Base-by-base conservation (phyloP, 805 yeast species). In the Suhomyces prunicola region DNA sequence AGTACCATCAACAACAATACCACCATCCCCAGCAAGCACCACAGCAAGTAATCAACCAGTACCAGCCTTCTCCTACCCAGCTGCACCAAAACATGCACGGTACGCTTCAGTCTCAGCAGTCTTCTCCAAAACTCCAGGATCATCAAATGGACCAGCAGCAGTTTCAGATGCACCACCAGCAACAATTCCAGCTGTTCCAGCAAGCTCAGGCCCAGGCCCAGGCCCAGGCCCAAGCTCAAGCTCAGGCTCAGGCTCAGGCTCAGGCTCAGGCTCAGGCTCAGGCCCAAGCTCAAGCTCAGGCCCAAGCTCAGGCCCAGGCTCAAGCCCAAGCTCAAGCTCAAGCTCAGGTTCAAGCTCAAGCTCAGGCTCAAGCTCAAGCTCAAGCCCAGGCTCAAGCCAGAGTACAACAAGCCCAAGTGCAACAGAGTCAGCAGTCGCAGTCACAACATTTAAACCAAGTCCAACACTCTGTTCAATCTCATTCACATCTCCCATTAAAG, bases 271-370 rank as follows among this genome's bases (percentile, higher is more conserved):
- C 47, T 6, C 47, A 44, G 15, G 47, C 47, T 1, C 47, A 44
- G 27, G 47, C 47, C 50, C 51, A 52, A 15, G 49, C 40, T 1
- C 54, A 48, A 31, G 47, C 29, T 5, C 53, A 46, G 12, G 54
- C 51, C 8, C 46, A 44, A 15, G 49, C 51, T 4, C 53, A 46
- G 15, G 62, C 61, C 17, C 61, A 60, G 7, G 60, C 58, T 26
- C 61, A 57, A 9, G 63, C 59, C 36, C 59, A 58, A 23, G 61
- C 53, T 29, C 65, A 59, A 47, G 66, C 62, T 41, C 64, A 60
- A 7, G 57, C 48, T 47, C 44, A 45, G 23, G 49, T 54, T 47
- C 52, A 46, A n/a, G 52, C 50, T 2, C 50, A 45, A 15, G 50
- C 50, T 2, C 52, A 52, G 17, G 46, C 45, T 8, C 50, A 51